Evolutionary conservation across 768 basidiomycete genomes (phyloP).

Genomic region (Mycena indigotica): DNA sequence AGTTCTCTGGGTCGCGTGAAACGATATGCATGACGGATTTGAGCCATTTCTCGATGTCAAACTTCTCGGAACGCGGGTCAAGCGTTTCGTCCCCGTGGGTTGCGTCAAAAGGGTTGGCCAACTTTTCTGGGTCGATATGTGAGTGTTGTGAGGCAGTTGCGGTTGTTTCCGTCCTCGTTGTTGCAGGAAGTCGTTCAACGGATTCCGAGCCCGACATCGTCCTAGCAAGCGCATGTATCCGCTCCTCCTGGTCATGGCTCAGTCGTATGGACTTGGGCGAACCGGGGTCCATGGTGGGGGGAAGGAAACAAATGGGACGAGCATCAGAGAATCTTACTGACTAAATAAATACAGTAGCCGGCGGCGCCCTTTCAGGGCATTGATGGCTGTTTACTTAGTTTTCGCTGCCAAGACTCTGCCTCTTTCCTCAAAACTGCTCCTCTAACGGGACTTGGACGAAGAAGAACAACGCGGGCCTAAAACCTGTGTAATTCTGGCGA

Average conservation of each 20-base stretch:
- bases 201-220: background rate
- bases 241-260: background rate
- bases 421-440: no score
- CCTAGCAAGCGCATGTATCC: background rate
- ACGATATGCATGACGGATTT: constrained; percentile 29
- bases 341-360: no score
- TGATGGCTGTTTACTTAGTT: no score
- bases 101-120: constrained; percentile 30
- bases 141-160: constrained; percentile 4
- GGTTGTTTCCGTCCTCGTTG: background rate
- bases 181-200: background rate
- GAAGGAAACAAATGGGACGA: no score
- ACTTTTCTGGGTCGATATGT: background rate
- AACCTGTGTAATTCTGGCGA: no score
- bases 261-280: background rate
- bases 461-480: no score
- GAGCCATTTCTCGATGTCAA: constrained; percentile 37
- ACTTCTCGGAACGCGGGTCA: constrained; percentile 38
- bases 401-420: no score
- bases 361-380: no score
- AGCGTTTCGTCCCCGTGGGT: constrained; percentile 29
- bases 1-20: constrained; percentile 29
- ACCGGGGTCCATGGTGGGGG: background rate
- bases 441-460: no score
- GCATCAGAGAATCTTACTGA: no score